Base-by-base conservation (phyloP, 2,329 filamentous ascomycete genomes). In the Cytospora paraplurivora region DNA sequence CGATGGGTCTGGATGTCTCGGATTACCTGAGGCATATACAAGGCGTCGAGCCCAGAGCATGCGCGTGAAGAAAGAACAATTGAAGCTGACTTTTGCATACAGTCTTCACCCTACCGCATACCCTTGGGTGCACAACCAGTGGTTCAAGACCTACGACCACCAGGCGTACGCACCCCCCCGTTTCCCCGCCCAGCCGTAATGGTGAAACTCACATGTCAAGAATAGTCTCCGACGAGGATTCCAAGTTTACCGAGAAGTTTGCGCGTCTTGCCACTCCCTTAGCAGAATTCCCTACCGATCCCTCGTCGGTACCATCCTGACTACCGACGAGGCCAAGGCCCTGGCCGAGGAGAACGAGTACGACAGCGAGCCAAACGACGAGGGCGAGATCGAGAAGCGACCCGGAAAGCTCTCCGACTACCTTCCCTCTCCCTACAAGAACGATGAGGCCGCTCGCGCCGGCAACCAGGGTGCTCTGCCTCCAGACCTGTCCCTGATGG, bases 171-270 rank as follows among this genome's bases (percentile, higher is more conserved):
- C 82, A 69, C 56, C 66, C 44, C 35, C 64, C 58, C 59, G 51
- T 63, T 41, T 57, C 62, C 59, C 37, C 53, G 41, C 34, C 55
- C 44, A 12, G 44, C 65, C 59, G 49, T 35, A 13, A 35, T n/a
- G 13, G 34, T 56, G 21, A 38, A 27, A 62, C 66, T 67, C 52
- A 66, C 64, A 64, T 62, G 59, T 69, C 67, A 87, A 84, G 4
- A 41, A 49, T 70, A 97, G 93, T 73, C 93, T 99, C 71, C 95
- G 95, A 79, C 93, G 95, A 83, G 95, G 95, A 81, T 99, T 98
- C 88, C 93, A 97, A 82, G 95, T 99, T 76, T 99, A 99, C 86
- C 92, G 90, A 72, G 95, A 99, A 82, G 95, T 99, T 75, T 99
- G 95, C 86, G 88, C 93, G 67, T 92, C 92, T 72, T 99, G 95